Conservation (phyloP, 1,284 basidiomycete genomes). For the Ustilago crameri region DNA sequence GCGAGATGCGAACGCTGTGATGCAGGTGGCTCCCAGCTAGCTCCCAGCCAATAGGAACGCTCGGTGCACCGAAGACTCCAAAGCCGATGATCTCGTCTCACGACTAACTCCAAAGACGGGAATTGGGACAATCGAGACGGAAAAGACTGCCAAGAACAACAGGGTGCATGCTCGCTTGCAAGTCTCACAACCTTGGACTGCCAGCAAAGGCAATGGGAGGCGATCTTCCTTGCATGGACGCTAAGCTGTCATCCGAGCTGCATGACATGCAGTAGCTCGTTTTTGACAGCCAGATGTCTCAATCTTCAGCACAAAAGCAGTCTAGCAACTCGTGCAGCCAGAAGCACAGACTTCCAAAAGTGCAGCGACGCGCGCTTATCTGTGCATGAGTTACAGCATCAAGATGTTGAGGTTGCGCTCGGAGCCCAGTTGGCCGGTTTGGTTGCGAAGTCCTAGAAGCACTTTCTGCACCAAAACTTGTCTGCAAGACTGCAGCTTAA, state of each 20-base stretch:
- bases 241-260: conserved; percentile 15
- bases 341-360: not conserved
- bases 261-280: conserved; percentile 22
- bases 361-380: not conserved
- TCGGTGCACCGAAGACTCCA: conserved; percentile 5
- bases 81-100: conserved; percentile 3
- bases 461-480: too few relatives aligned
- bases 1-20: too few relatives aligned
- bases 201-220: conserved; percentile 13
- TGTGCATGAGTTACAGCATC: not conserved
- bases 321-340: not conserved
- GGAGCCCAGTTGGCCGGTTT: not conserved
- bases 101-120: not conserved
- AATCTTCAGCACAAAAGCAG: not conserved
- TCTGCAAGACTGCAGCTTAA: too few relatives aligned
- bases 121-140: too few relatives aligned
- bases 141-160: conserved; percentile 6
- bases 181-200: not conserved
- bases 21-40: too few relatives aligned
- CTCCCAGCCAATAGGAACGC: conserved; percentile 2
- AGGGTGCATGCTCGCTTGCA: conserved; percentile 3
- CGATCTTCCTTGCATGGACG: conserved; percentile 26
- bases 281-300: conserved; percentile 11
- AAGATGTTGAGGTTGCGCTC: not conserved
- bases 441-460: too few relatives aligned